Evolutionary conservation across 2,329 filamentous ascomycete genomes (phyloP), one percentile per base, ranked within the genome.

Genomic region (Colletotrichum sp.): DNA sequence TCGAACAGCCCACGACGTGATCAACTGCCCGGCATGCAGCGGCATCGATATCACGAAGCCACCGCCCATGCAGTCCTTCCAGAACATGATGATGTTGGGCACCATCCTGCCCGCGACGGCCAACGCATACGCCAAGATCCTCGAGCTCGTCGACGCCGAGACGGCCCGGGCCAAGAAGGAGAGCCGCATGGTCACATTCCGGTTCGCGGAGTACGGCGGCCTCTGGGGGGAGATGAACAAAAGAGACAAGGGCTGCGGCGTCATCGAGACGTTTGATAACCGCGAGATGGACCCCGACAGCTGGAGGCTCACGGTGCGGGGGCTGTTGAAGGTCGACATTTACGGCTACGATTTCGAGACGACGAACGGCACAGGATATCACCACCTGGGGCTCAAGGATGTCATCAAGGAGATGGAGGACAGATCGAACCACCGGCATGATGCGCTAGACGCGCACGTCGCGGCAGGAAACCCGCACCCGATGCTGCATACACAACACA

Each of bases 31-130:
- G 2, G 78, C 82, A 18, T 93, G 91, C 83, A 87, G 87, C 67
- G 62, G 85, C 18, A 79, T 84, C 9, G 84, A 87, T 7, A 78
- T 82, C 1, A 78, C 78, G 30, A 78, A 82, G 34, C 81, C 83
- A 1, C 84, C 86, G 2, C 85, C 87, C 26, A 86, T 92, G 67
- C 87, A 90, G 68, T 79, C 86, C 34, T 90, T 91, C 77, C 91
- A 93, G 80, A 92, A 88, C 79, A 85, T 89, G 66, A 92, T 92
- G 90, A 85, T 91, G 69, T 84, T 93, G 6, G 90, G 88, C 8
- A 88, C 90, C 3, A 86, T 93, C 34, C 84, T 93, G 5, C 90
- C 91, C 3, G 89, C 90, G 10, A 87, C 91, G 60, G 90, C 89
- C 69, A 89, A 91, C 80, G 89, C 90, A 9, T 93, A 93, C 84